These are phyloP conservation scores for Penicillium atrosanguineum DNA, from an alignment of 495 filamentous ascomycete species.

Conservation along the genomic window DNA sequence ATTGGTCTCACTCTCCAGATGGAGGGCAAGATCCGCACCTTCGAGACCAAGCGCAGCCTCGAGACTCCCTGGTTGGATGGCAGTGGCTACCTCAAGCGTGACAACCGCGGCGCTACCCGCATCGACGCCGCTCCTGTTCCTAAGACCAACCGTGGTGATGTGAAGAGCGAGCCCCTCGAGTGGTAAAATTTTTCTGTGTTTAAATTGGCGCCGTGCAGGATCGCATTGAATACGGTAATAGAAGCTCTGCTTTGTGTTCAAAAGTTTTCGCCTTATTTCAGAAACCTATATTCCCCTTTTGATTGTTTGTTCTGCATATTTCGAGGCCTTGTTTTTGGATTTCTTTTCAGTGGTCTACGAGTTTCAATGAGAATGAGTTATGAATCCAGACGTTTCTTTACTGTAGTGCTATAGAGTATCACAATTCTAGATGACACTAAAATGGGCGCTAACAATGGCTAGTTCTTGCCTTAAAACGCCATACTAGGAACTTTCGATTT, in stretches of 20 bases:
- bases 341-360: constrained; percentile 18
- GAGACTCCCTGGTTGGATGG: constrained; percentile 95
- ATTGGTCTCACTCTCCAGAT: constrained; percentile 93
- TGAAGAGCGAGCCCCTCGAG: constrained; percentile 81
- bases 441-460: no score
- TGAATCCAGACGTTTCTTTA: constrained; percentile 10
- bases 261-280: constrained; percentile 11
- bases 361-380: constrained; percentile 29
- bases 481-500: no score
- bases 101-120: constrained; percentile 60
- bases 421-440: no score
- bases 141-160: constrained; percentile 86
- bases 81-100: constrained; percentile 73
- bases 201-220: constrained; percentile 2
- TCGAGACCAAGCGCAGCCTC: constrained; percentile 71
- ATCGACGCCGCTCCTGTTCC: constrained; percentile 83
- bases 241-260: constrained; percentile 2
- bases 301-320: constrained; percentile 7
- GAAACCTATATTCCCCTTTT: constrained; percentile 26
- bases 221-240: constrained; percentile 14
- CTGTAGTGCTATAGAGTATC: not conserved
- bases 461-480: no score
- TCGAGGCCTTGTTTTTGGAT: constrained; percentile 9
- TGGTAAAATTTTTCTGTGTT: constrained; percentile 59
- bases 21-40: constrained; percentile 81